These are phyloP conservation scores for Hymenoscyphus repandus DNA, from an alignment of 2,329 filamentous ascomycete species.

Conservation along the genomic window DNA sequence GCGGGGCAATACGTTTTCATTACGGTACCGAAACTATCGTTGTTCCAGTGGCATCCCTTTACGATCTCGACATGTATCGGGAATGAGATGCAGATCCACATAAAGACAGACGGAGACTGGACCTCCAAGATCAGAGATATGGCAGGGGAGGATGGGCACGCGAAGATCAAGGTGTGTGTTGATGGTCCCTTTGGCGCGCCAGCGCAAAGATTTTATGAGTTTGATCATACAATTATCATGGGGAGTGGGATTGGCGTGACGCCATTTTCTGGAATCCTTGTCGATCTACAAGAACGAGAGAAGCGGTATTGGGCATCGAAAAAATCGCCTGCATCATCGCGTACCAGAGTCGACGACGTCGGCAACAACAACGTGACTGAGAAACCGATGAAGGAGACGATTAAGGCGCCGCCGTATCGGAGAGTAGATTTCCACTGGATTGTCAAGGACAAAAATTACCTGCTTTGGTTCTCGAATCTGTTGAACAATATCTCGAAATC, in stretches of 20 bases:
- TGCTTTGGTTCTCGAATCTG: conserved; percentile 53
- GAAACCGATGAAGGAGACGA: neutral
- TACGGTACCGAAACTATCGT: conserved; percentile 46
- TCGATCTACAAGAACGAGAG: conserved; percentile 46
- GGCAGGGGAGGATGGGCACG: conserved; percentile 28
- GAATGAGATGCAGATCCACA: conserved; percentile 48
- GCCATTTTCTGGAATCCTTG: conserved; percentile 51
- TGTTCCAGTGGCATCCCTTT: conserved; percentile 56
- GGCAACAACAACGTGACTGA: neutral
- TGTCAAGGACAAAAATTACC: conserved; percentile 50
- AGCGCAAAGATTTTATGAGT: conserved; percentile 53
- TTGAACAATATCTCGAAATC: conserved; percentile 43
- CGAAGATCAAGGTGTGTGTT: conserved; percentile 44
- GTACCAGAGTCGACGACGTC: neutral
- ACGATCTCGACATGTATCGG: conserved; percentile 51
- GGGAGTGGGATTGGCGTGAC: conserved; percentile 54
- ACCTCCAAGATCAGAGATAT: conserved; percentile 42
- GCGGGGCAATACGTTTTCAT: conserved; percentile 41
- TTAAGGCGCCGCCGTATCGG: conserved; percentile 32
- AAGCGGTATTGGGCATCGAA: conserved; percentile 29
- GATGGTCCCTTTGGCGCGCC: conserved; percentile 55
- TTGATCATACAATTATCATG: conserved; percentile 49
- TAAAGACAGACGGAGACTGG: conserved; percentile 56
- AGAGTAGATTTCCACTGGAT: conserved; percentile 57
- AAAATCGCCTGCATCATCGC: conserved; percentile 13